A percentile compares a stretch with the other conserved stretches of the same genome.
Evolutionary conservation across 345 rosid genomes (phyloP).

Genomic region (Triadica sebifera): DNA sequence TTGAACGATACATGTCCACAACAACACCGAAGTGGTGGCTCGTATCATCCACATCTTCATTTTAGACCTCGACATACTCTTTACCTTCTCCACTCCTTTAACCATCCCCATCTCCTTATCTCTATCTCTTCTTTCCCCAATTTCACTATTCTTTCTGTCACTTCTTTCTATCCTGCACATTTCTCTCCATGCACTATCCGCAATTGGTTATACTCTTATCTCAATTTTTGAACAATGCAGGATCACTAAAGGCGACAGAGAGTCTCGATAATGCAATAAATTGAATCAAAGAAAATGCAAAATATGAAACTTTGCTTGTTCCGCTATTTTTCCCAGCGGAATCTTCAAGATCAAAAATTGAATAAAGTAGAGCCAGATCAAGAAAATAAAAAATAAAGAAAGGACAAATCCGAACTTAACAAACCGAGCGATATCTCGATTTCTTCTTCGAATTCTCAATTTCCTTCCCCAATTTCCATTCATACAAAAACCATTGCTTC

Average conservation of each 20-base stretch:
- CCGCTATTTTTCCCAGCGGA: neutral
- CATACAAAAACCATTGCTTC: neutral
- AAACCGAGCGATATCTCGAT: neutral
- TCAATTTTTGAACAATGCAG: slow-evolving; percentile 31
- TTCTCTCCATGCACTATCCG: slow-evolving; percentile 17
- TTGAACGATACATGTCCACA: slow-evolving; percentile 96
- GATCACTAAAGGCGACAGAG: neutral
- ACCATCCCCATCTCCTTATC: slow-evolving; percentile 23
- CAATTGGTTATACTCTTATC: neutral
- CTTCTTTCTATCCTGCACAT: slow-evolving; percentile 48
- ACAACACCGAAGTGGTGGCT: slow-evolving; percentile 76
- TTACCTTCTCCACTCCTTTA: slow-evolving; percentile 49
- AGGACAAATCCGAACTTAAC: neutral
- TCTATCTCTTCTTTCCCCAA: slow-evolving; percentile 39
- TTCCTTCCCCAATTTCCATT: neutral
- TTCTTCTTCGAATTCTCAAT: neutral
- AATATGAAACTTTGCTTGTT: neutral
- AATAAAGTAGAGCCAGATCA: slow-evolving; percentile 3
- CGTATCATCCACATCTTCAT: slow-evolving; percentile 90
- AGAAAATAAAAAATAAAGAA: neutral
- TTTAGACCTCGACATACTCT: slow-evolving; percentile 41
- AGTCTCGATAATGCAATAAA: neutral
- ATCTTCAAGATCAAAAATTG: slow-evolving; percentile 34
- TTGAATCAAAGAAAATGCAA: neutral
- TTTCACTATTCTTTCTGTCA: slow-evolving; percentile 39